phyloP scores from a whole-genome alignment of 164 flowering plant genomes.

The Berberis vulgaris region DNA sequence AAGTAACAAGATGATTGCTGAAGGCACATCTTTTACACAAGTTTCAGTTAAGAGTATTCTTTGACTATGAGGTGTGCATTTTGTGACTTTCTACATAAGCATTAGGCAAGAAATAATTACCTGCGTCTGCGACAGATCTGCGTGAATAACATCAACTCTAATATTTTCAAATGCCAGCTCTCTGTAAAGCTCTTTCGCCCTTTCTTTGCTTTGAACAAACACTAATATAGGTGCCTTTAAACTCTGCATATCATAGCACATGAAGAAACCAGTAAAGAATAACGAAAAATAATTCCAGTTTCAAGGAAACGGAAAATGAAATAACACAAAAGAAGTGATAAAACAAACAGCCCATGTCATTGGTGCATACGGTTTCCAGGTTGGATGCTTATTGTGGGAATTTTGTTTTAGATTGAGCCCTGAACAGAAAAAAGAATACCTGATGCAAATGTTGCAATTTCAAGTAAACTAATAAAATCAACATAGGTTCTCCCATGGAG shows the following conservation, averaged over 20 bases:
- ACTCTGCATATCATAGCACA: constrained; percentile 41
- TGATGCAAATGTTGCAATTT: too few species aligned
- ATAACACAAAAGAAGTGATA: neutral
- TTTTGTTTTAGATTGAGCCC: too few species aligned
- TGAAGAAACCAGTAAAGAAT: neutral
- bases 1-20: neutral
- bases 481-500: too few species aligned
- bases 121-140: constrained; percentile 70
- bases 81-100: neutral
- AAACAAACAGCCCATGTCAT: too few species aligned
- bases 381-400: too few species aligned
- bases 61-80: neutral
- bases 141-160: constrained; percentile 73
- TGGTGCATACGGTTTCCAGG: too few species aligned
- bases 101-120: constrained; percentile 23
- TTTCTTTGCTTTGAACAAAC: constrained; percentile 93
- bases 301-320: neutral
- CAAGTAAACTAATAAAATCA: too few species aligned
- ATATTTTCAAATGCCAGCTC: constrained; percentile 66
- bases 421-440: too few species aligned
- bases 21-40: neutral
- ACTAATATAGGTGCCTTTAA: constrained; percentile 85
- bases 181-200: constrained; percentile 81
- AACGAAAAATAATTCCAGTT: neutral
- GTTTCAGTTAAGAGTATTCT: neutral